Conservation (phyloP, 495 filamentous ascomycete genomes). For the Pyronema omphalodes region DNA sequence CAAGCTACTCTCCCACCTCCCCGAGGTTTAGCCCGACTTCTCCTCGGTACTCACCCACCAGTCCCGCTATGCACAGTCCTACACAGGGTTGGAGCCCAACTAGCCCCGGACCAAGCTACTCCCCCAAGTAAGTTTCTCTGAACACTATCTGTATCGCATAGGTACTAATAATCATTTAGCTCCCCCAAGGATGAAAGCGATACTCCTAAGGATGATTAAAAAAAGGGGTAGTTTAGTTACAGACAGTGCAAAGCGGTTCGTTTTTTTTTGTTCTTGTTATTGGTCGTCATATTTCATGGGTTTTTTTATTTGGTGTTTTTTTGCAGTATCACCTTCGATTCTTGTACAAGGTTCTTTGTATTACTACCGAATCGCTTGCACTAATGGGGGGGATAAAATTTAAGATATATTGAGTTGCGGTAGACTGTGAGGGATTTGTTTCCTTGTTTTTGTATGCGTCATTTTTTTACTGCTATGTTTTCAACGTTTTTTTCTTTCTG, state of each 20-base stretch:
- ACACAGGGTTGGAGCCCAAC: constrained; percentile 33
- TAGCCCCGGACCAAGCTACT: constrained; percentile 32
- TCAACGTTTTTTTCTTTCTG: too few species aligned
- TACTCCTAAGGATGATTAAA: constrained; percentile 1
- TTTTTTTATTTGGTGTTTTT: neutral
- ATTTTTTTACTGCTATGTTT: too few species aligned
- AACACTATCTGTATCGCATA: neutral
- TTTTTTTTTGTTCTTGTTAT: neutral
- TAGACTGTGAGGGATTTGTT: too few species aligned
- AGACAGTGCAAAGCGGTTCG: neutral
- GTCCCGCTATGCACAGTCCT: constrained; percentile 48
- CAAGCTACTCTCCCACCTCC: constrained; percentile 46
- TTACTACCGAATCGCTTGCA: neutral
- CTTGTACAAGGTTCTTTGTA: constrained; percentile 3
- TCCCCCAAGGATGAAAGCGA: constrained; percentile 1
- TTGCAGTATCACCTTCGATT: neutral
- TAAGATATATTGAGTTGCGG: too few species aligned
- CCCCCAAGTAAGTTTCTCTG: constrained; percentile 27
- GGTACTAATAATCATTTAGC: neutral
- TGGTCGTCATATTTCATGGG: neutral
- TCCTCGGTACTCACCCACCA: constrained; percentile 61
- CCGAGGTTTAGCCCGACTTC: constrained; percentile 60
- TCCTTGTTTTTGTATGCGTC: too few species aligned
- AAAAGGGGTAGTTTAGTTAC: neutral
- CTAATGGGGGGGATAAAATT: too few species aligned